A percentile compares a stretch with the other conserved stretches of the same genome.
Conservation (phyloP, 2,329 filamentous ascomycete species). For the Aspergillus candidus region DNA sequence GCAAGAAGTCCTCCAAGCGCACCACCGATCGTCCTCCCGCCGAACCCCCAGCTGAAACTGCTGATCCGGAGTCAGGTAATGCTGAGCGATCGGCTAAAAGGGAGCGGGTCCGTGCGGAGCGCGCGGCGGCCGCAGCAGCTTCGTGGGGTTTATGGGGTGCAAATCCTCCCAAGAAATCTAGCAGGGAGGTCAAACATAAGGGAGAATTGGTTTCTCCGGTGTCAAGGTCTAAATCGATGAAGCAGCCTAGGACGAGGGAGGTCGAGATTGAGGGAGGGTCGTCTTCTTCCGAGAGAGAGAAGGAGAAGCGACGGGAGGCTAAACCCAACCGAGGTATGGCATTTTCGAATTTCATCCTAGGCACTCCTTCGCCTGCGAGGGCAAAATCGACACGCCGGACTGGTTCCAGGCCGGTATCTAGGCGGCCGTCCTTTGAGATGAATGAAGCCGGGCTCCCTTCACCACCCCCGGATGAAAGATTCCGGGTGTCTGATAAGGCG, state of each 20-base stretch:
- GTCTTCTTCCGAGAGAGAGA: slow-evolving; percentile 70
- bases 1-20: slow-evolving; percentile 25
- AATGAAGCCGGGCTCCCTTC: slow-evolving; percentile 58
- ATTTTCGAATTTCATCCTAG: slow-evolving; percentile 59
- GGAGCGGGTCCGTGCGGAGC: slow-evolving; percentile 69
- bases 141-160: slow-evolving; percentile 74
- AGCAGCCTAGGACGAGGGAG: slow-evolving; percentile 55
- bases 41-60: slow-evolving; percentile 47
- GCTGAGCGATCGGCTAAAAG: slow-evolving; percentile 58
- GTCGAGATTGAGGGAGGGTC: slow-evolving; percentile 58
- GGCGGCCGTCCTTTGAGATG: slow-evolving; percentile 63
- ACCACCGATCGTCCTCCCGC: slow-evolving; percentile 28
- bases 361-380: slow-evolving; percentile 53
- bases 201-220: slow-evolving; percentile 41
- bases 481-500: slow-evolving; percentile 65
- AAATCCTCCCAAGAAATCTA: slow-evolving; percentile 43
- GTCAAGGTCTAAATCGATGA: slow-evolving; percentile 52
- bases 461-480: slow-evolving; percentile 64
- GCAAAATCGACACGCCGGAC: slow-evolving; percentile 62
- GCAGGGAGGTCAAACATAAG: slow-evolving; percentile 43
- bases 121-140: slow-evolving; percentile 58
- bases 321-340: slow-evolving; percentile 55
- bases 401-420: slow-evolving; percentile 51
- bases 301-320: slow-evolving; percentile 50
- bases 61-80: slow-evolving; percentile 46